Evolutionary conservation across 345 rosid genomes (phyloP), one percentile per base, ranked within the genome.

Genomic region (Iberis pinnata): DNA sequence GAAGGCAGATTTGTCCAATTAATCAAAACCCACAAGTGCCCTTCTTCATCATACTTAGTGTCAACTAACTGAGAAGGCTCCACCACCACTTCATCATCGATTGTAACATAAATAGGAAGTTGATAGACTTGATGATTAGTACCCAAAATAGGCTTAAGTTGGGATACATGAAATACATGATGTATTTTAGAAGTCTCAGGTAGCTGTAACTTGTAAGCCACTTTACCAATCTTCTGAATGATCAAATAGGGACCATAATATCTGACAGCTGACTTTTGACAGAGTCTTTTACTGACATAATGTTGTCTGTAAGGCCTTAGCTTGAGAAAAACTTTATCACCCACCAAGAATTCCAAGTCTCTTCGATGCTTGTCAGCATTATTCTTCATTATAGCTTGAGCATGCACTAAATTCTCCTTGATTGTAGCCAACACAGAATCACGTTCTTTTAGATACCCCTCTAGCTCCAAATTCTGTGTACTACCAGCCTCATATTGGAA

Each of bases 51-150:
- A 29, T 29, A 29, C 10, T 9, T 7, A 2, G 33, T 6, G 33
- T 29, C 33, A 5, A 29, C 2, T 6, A 29, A 5, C 7, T 29
- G 9, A 2, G 5, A 7, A 0, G 33, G 33, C 8, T 29, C 33
- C 33, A 29, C 33, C 0, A 29, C 2, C 9, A 29, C 2, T 9
- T 29, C 33, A 29, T 4, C 33, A 1, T n/a, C n/a, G n/a, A n/a
- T n/a, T n/a, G n/a, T n/a, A n/a, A n/a, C n/a, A n/a, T n/a, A n/a
- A n/a, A n/a, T 7, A 2, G 2, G 8, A 7, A 1, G 33, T 5
- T 9, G 2, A 29, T 0, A 9, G 2, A 7, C 8, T 2, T 2
- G 33, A 1, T 9, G 33, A 0, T 9, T 0, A 2, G 5, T 2
- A 5, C 33, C 33, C 2, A 29, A 6, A 2, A 29, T 9, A 29